phyloP scores from a whole-genome alignment of 176 grass and related monocot genomes.

The Avena eriantha region DNA sequence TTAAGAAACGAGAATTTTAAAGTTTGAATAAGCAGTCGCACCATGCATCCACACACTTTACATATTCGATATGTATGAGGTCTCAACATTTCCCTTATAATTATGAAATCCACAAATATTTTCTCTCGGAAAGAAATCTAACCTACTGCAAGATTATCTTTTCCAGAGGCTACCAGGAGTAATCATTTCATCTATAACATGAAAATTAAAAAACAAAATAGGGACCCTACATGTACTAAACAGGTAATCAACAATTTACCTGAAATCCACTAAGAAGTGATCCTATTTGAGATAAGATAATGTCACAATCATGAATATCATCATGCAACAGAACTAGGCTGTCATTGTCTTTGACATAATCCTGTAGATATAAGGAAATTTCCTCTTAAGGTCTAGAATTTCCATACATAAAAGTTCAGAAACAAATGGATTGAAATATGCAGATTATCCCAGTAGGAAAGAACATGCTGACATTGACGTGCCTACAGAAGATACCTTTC shows the following conservation, averaged over 20 bases:
- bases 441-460: background rate
- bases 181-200: background rate
- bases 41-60: background rate
- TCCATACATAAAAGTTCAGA: background rate
- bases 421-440: conserved; percentile 2
- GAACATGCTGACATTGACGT: background rate
- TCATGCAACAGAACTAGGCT: conserved; percentile 65
- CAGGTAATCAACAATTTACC: conserved; percentile 47
- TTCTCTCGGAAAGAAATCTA: conserved; percentile 27
- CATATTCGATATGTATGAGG: background rate
- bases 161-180: background rate
- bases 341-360: conserved; percentile 76
- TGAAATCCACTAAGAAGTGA: conserved; percentile 70
- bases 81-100: background rate
- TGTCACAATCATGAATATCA: conserved; percentile 73
- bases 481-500: background rate
- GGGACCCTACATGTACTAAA: background rate
- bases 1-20: background rate
- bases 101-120: background rate
- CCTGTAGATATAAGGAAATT: conserved; percentile 52
- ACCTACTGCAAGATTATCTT: conserved; percentile 11
- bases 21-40: conserved; percentile 10
- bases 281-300: conserved; percentile 71
- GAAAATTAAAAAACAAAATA: background rate
- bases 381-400: conserved; percentile 24